phyloP scores from a whole-genome alignment of 129 eudicot genomes.

The Flaveria linearis region DNA sequence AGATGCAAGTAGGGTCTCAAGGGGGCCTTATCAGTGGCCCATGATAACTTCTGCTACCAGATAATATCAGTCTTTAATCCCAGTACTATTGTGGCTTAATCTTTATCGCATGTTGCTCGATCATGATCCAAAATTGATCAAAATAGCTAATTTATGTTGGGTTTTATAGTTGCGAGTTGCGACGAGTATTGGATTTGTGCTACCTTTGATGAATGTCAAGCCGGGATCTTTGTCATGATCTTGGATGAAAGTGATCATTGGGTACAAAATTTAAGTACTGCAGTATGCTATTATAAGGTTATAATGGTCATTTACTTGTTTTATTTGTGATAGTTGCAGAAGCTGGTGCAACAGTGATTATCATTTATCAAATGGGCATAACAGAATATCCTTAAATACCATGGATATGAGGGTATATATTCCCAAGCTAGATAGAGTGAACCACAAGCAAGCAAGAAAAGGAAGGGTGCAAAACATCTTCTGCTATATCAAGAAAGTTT shows the following conservation, averaged over 20 bases:
- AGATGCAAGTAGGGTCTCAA: conserved; percentile 22
- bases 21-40: conserved; percentile 13
- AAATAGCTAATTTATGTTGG: too few species aligned
- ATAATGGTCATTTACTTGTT: conserved; percentile 26
- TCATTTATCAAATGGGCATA: conserved; percentile 16
- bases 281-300: conserved; percentile 9
- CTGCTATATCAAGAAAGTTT: background rate
- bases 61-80: conserved; percentile 7
- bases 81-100: background rate
- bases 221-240: conserved; percentile 5
- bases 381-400: conserved; percentile 40
- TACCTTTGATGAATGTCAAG: conserved; percentile 23
- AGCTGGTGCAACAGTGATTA: conserved; percentile 21
- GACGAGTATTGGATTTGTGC: background rate
- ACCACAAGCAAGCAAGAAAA: conserved; percentile 28
- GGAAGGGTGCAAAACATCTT: conserved; percentile 23
- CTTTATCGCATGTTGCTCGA: background rate
- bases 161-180: background rate
- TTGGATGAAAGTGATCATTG: conserved; percentile 1
- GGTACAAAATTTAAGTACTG: background rate
- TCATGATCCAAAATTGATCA: conserved; percentile 7
- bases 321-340: conserved; percentile 23
- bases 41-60: background rate
- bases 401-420: conserved; percentile 27
- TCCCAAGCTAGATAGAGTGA: conserved; percentile 29